Conservation (phyloP, 768 basidiomycete species). For the Paxillus involutus region DNA sequence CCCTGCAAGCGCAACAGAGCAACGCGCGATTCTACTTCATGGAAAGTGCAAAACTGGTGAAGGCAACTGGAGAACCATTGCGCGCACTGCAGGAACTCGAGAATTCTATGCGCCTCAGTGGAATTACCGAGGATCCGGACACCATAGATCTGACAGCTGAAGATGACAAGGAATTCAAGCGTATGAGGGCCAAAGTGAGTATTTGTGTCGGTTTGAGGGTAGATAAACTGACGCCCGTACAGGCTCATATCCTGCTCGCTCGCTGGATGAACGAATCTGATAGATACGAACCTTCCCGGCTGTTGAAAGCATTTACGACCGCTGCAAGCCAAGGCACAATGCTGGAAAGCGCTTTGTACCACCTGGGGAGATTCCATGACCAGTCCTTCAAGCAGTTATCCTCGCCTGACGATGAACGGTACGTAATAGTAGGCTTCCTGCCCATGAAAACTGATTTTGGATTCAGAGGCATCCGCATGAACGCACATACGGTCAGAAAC, state of each 20-base stretch:
- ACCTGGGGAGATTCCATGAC: constrained; percentile 89
- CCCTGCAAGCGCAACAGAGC: constrained; percentile 82
- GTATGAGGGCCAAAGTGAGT: constrained; percentile 71
- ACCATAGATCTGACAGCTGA: constrained; percentile 56
- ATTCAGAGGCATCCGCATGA: constrained; percentile 62
- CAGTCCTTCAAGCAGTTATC: constrained; percentile 62
- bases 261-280: constrained; percentile 94
- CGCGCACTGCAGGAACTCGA: constrained; percentile 88
- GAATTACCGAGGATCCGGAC: constrained; percentile 44
- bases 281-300: constrained; percentile 65
- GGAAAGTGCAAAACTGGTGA: constrained; percentile 86
- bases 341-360: constrained; percentile 85
- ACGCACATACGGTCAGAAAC: constrained; percentile 59
- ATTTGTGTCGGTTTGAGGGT: background rate
- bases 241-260: constrained; percentile 81
- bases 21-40: constrained; percentile 77
- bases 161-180: constrained; percentile 48
- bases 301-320: constrained; percentile 57
- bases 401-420: constrained; percentile 55
- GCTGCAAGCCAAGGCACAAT: constrained; percentile 50
- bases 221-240: background rate
- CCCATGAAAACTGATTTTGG: background rate
- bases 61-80: constrained; percentile 74
- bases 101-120: constrained; percentile 58
- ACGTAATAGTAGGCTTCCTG: background rate